phyloP scores from a whole-genome alignment of 139 green algal species.

The Diplosphaera chodatii region DNA sequence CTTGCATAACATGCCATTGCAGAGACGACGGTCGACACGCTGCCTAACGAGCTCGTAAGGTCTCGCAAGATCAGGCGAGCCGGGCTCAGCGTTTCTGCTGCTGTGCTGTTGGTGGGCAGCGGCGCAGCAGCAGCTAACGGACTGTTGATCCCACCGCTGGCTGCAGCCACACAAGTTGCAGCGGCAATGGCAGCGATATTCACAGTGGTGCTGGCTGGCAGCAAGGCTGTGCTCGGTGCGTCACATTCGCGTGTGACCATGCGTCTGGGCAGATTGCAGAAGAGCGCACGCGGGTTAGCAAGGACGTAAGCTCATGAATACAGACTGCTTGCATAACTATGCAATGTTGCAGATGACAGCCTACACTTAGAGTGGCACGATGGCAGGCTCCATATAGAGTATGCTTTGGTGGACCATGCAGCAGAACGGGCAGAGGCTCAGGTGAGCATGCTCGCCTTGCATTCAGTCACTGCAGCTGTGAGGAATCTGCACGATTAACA shows the following conservation, averaged over 20 bases:
- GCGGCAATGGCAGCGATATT: background rate
- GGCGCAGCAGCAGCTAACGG: background rate
- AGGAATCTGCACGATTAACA: background rate
- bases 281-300: too few relatives aligned
- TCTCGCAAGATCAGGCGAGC: background rate
- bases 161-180: too few relatives aligned
- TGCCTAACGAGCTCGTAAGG: background rate
- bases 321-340: too few relatives aligned
- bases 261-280: too few relatives aligned
- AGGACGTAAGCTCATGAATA: too few relatives aligned
- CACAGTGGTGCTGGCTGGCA: background rate
- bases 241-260: too few relatives aligned
- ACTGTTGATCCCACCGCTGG: background rate
- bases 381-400: constrained; percentile 5
- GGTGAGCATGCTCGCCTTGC: background rate
- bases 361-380: constrained; percentile 11
- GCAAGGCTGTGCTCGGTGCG: background rate
- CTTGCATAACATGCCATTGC: too few relatives aligned
- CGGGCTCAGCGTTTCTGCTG: background rate
- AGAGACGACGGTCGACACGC: background rate
- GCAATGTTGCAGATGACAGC: background rate
- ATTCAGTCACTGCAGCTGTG: too few relatives aligned
- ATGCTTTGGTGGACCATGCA: background rate
- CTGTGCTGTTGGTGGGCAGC: background rate
- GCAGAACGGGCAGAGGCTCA: background rate